Evolutionary conservation across 306 rosid species (phyloP).

Genomic region (Fragaria iinumae): DNA sequence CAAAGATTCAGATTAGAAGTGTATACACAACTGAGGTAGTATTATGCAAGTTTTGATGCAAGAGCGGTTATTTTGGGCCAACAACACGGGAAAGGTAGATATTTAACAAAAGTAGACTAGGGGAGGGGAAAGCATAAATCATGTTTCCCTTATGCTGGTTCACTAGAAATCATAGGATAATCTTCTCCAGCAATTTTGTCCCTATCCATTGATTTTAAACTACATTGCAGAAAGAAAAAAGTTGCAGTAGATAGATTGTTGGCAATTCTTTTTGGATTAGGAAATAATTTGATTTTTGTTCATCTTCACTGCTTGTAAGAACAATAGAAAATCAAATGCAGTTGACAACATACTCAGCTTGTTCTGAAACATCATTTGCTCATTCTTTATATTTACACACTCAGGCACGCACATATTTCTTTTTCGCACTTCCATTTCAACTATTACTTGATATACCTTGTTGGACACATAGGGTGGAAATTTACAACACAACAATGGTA

Average conservation of each 20-base stretch:
- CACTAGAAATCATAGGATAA: constrained; percentile 16
- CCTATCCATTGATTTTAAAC: neutral
- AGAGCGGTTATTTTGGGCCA: neutral
- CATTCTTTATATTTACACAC: no score
- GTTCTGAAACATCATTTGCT: neutral
- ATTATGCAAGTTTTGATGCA: constrained; percentile 13
- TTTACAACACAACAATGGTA: neutral
- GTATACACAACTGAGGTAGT: constrained; percentile 18
- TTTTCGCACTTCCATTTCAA: neutral
- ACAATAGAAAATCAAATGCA: constrained; percentile 13
- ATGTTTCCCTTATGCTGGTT: constrained; percentile 51
- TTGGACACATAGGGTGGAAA: neutral
- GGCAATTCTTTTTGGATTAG: neutral
- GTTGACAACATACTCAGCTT: neutral
- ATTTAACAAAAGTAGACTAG: constrained; percentile 17
- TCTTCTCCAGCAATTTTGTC: constrained; percentile 7
- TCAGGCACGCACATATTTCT: neutral
- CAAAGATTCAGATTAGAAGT: constrained; percentile 25
- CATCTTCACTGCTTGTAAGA: neutral
- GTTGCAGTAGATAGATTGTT: neutral
- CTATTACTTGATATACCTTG: neutral
- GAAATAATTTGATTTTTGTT: neutral
- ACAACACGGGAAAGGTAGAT: constrained; percentile 11
- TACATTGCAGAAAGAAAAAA: neutral
- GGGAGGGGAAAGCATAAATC: constrained; percentile 42